A percentile compares a stretch with the other conserved stretches of the same genome.
Conservation (phyloP, 2,329 filamentous ascomycete genomes). For the Claviceps pazoutovae region DNA sequence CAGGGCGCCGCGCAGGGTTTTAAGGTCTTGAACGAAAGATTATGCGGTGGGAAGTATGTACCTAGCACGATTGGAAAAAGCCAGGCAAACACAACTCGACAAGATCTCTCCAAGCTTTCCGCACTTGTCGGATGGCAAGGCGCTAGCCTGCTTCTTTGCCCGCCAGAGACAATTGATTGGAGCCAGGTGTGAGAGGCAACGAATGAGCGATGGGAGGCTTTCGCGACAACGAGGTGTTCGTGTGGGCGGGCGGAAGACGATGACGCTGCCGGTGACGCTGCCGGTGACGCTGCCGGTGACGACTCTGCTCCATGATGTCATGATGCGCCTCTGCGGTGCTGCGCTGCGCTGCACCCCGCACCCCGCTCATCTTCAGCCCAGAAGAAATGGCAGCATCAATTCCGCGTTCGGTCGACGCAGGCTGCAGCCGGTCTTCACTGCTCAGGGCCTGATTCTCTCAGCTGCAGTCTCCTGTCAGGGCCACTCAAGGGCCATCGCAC, state of each 20-base stretch:
- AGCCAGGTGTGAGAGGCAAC: not conserved
- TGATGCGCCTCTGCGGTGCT: conserved; percentile 3
- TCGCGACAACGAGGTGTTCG: not conserved
- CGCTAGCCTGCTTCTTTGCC: not conserved
- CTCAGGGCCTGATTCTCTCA: too few relatives aligned
- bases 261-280: not conserved
- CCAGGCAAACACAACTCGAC: not conserved
- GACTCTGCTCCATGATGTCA: conserved; percentile 24
- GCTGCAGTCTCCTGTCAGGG: too few relatives aligned
- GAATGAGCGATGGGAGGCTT: not conserved
- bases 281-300: conserved; percentile 10
- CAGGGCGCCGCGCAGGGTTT: conserved; percentile 3
- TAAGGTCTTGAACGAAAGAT: not conserved
- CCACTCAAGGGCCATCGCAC: too few relatives aligned
- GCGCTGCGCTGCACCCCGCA: not conserved
- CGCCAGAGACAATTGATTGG: not conserved
- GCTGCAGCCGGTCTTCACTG: too few relatives aligned
- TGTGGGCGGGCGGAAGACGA: not conserved
- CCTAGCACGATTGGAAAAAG: not conserved
- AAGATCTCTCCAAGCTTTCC: too few relatives aligned
- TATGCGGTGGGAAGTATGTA: not conserved
- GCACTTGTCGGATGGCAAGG: not conserved
- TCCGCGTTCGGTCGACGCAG: too few relatives aligned
- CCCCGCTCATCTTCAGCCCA: too few relatives aligned
- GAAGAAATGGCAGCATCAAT: too few relatives aligned